These are phyloP conservation scores for Arthroderma uncinatum DNA, from an alignment of 2,329 filamentous ascomycete species.

Conservation along the genomic window DNA sequence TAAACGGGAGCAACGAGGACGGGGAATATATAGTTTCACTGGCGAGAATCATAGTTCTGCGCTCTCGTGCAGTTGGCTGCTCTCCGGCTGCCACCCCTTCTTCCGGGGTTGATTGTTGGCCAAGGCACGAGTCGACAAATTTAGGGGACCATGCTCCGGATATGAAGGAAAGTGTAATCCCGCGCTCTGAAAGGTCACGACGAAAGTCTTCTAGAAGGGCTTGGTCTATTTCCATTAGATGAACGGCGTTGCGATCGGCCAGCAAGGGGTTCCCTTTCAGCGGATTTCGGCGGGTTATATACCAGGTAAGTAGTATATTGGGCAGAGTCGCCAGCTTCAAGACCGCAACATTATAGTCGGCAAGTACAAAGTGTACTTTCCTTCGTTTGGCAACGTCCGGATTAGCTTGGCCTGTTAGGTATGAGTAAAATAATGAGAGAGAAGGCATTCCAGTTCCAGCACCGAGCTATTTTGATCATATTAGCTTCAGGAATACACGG, in stretches of 20 bases:
- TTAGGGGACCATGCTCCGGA: constrained; percentile 49
- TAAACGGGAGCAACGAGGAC: constrained; percentile 43
- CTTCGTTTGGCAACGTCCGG: neutral
- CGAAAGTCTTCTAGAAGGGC: constrained; percentile 38
- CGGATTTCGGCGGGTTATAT: neutral
- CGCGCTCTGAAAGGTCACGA: constrained; percentile 28
- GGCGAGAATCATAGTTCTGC: constrained; percentile 43
- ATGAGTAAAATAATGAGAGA: constrained; percentile 43
- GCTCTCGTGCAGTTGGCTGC: constrained; percentile 15
- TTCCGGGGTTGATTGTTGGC: constrained; percentile 13
- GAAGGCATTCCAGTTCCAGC: constrained; percentile 52
- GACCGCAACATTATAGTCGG: constrained; percentile 52
- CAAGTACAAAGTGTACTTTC: constrained; percentile 44
- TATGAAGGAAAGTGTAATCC: constrained; percentile 44
- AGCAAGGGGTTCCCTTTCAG: neutral
- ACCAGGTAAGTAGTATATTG: constrained; percentile 49
- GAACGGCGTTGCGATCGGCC: constrained; percentile 16
- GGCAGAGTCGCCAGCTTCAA: constrained; percentile 50
- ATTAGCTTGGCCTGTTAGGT: neutral
- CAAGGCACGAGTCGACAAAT: constrained; percentile 34
- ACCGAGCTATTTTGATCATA: constrained; percentile 38
- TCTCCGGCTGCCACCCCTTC: constrained; percentile 13
- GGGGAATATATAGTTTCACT: constrained; percentile 57
- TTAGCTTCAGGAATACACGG: neutral
- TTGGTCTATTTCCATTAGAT: constrained; percentile 39